Percentiles rank a stretch among this genome's conserved stretches.
These are phyloP conservation scores for Basidiobolus meristosporus DNA, from an alignment of 371 early-diverging fungal species.

Conservation along the genomic window DNA sequence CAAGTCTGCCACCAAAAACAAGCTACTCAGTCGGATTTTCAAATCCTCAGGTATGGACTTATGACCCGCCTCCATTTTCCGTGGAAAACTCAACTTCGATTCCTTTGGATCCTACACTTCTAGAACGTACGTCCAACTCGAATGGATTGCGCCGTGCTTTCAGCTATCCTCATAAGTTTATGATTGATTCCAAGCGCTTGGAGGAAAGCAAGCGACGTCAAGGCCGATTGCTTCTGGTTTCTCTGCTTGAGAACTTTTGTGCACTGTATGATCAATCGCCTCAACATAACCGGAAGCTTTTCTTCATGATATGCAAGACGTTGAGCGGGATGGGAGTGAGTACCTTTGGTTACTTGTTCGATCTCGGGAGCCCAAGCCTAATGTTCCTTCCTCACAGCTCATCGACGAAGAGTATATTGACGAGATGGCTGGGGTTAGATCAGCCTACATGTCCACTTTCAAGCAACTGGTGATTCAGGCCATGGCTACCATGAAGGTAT, in stretches of 20 bases:
- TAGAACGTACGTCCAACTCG: too few relatives aligned
- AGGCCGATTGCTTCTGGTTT: conserved; percentile 46
- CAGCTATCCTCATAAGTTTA: too few relatives aligned
- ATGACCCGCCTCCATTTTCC: too few relatives aligned
- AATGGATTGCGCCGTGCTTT: too few relatives aligned
- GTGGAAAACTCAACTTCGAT: too few relatives aligned
- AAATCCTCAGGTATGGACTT: too few relatives aligned
- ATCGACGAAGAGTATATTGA: conserved; percentile 71
- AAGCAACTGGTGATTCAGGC: conserved; percentile 61
- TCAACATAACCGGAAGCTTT: conserved; percentile 60
- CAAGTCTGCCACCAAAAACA: too few relatives aligned
- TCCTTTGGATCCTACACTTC: too few relatives aligned
- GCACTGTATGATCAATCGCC: conserved; percentile 64
- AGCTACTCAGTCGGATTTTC: too few relatives aligned
- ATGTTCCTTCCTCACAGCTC: conserved; percentile 14
- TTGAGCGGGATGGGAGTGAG: conserved; percentile 25
- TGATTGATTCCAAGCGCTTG: neutral
- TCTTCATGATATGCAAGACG: conserved; percentile 49
- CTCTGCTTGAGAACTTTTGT: conserved; percentile 69
- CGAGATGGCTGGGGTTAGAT: conserved; percentile 56
- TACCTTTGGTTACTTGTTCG: neutral
- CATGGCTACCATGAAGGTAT: conserved; percentile 31
- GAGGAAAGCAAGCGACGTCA: conserved; percentile 1
- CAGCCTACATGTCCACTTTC: conserved; percentile 66
- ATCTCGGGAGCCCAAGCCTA: neutral